Evolutionary conservation across 768 basidiomycete species (phyloP).

Genomic region (Phylloporus arenicola): DNA sequence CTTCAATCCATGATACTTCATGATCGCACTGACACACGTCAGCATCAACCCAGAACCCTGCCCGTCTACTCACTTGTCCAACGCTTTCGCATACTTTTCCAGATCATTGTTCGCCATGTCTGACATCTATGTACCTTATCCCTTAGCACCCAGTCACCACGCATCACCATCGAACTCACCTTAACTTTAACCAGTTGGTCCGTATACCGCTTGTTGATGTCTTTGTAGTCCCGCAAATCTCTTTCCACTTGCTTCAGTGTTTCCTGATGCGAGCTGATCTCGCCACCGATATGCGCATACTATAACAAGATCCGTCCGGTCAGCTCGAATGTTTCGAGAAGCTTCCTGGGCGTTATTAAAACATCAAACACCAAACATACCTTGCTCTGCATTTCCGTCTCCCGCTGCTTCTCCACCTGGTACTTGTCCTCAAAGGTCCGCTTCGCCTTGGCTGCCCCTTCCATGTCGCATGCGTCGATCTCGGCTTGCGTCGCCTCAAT

Average conservation of each 20-base stretch:
- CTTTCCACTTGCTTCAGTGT: conserved; percentile 60
- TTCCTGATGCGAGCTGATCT: conserved; percentile 66
- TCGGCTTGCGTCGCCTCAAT: conserved; percentile 63
- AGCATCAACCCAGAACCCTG: conserved; percentile 2
- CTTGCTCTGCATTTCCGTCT: conserved; percentile 64
- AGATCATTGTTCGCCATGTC: conserved; percentile 97
- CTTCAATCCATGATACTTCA: conserved; percentile 95
- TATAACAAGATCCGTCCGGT: conserved; percentile 27
- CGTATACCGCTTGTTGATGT: conserved; percentile 79
- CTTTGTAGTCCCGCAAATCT: conserved; percentile 82
- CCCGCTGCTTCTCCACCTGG: conserved; percentile 61
- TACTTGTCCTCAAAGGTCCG: conserved; percentile 83
- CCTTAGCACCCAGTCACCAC: background rate
- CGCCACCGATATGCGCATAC: conserved; percentile 80
- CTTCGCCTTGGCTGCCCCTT: conserved; percentile 78
- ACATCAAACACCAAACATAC: conserved; percentile 34
- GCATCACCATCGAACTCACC: conserved; percentile 38
- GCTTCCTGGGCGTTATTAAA: conserved; percentile 3
- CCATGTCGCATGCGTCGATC: conserved; percentile 75
- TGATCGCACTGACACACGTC: conserved; percentile 71
- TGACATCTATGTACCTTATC: conserved; percentile 59
- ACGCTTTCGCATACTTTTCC: conserved; percentile 95
- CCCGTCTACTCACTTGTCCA: conserved; percentile 72
- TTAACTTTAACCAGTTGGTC: conserved; percentile 94
- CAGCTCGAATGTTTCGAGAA: background rate